Conservation (phyloP, 768 basidiomycete species). For the Chiua virens region DNA sequence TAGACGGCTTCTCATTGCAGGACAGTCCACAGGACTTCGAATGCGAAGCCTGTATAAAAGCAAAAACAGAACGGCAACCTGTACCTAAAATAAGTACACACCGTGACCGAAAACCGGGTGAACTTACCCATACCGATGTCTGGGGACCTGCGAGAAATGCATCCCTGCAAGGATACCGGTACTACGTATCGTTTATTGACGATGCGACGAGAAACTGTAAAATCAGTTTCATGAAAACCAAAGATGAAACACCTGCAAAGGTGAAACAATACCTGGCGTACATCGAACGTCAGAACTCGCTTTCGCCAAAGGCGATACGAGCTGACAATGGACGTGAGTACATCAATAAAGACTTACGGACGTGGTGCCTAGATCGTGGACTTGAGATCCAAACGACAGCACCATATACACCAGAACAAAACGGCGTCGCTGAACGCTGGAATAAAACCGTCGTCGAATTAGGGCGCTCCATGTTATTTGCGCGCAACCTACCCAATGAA, state of each 20-base stretch:
- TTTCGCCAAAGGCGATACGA: no score
- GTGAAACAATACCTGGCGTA: background rate
- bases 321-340: no score
- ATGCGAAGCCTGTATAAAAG: conserved; percentile 1
- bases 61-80: background rate
- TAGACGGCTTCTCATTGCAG: background rate
- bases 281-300: background rate
- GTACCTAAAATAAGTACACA: background rate
- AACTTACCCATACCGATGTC: conserved; percentile 4
- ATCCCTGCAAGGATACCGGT: background rate
- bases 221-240: background rate
- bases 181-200: no score
- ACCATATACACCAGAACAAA: no score
- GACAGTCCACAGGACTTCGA: background rate
- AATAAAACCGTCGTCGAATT: no score
- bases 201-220: background rate
- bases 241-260: background rate
- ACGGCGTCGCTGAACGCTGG: no score
- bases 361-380: no score
- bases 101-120: background rate
- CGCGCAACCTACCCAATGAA: no score
- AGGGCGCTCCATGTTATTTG: no score
- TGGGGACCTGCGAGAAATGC: background rate
- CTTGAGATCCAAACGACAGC: no score
- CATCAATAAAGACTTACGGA: no score